Base-by-base conservation (phyloP, 2,329 filamentous ascomycete genomes). In the Ophiostoma pallidulum region DNA sequence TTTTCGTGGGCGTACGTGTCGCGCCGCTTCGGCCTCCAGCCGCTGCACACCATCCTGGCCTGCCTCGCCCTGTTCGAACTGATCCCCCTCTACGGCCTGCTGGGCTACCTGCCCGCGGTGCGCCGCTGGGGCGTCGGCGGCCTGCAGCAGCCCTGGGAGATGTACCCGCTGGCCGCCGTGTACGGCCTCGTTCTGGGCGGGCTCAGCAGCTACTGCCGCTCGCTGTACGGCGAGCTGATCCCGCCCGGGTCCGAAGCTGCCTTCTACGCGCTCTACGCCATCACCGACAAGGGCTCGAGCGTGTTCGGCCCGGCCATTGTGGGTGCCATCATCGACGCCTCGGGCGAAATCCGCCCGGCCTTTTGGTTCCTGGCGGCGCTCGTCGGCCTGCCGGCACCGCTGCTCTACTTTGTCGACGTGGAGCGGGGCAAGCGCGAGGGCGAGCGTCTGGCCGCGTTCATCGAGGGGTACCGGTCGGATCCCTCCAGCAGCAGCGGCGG, bases 151-250 rank as follows among this genome's bases (percentile, higher is more conserved):
- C 83, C 86, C 3, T 95, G 89, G 86, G 92, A 98, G 58, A 96
- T 98, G 87, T 97, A 92, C 58, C 86, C 87, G 0, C 68, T 98
- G 1, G 90, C 88, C 0, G 85, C 86, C 3, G 79, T 97, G 12
- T 97, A 96, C 63, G 92, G 92, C 0, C 79, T 98, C 42, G 90
- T 97, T 2, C 78, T 97, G 26, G 92, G 92, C n/a, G 92, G 92
- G 0, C 69, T 98, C 35, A 88, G 86, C 49, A 85, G 84, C 20
- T 96, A 97, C 65, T 97, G 92, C 61, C 83, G 92, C 36, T 90
- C 86, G 51, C 73, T 98, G 4, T 98, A 87, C 61, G 90, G 89
- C 33, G 90, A 97, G 64, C 74, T 98, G 48, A 94, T 98, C 47
- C 92, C 92, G 2, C 87, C 88, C 0, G 92, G 92, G 4, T 94